These are phyloP conservation scores for Athelia psychrophila DNA, from an alignment of 1,284 basidiomycete genomes.

Conservation along the genomic window DNA sequence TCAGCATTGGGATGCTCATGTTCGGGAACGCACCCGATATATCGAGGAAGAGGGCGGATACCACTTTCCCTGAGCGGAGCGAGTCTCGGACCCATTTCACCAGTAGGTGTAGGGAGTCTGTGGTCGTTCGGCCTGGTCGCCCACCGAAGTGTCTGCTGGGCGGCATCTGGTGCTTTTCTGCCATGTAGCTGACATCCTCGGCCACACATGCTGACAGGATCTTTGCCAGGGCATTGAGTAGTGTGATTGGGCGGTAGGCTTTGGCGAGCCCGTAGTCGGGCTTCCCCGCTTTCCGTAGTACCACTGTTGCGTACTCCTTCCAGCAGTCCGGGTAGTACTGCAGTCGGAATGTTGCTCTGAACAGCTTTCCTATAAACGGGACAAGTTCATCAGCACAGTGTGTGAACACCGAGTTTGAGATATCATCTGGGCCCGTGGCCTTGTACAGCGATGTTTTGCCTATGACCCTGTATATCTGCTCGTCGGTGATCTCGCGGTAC, in stretches of 20 bases:
- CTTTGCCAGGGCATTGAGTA: conserved; percentile 34
- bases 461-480: not conserved
- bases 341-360: conserved; percentile 23
- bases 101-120: conserved; percentile 33
- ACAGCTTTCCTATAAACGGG: conserved; percentile 25
- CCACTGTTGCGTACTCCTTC: conserved; percentile 28
- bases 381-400: conserved; percentile 21
- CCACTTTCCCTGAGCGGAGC: conserved; percentile 29
- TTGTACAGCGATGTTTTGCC: conserved; percentile 26
- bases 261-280: conserved; percentile 30
- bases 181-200: conserved; percentile 16
- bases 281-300: conserved; percentile 37
- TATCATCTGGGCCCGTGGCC: conserved; percentile 29
- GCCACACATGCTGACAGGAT: conserved; percentile 24
- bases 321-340: conserved; percentile 28
- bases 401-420: conserved; percentile 33
- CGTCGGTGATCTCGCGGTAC: not conserved
- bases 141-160: conserved; percentile 31
- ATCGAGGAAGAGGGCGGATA: conserved; percentile 32
- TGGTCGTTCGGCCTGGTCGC: conserved; percentile 29
- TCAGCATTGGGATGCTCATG: conserved; percentile 21
- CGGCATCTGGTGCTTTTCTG: conserved; percentile 18
- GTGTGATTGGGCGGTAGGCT: conserved; percentile 37
- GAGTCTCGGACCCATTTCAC: conserved; percentile 26
- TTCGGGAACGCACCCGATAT: conserved; percentile 39